Base-by-base conservation (phyloP, 225 moss, liverwort and hornwort genomes). In the Physcomitrellopsis africana region DNA sequence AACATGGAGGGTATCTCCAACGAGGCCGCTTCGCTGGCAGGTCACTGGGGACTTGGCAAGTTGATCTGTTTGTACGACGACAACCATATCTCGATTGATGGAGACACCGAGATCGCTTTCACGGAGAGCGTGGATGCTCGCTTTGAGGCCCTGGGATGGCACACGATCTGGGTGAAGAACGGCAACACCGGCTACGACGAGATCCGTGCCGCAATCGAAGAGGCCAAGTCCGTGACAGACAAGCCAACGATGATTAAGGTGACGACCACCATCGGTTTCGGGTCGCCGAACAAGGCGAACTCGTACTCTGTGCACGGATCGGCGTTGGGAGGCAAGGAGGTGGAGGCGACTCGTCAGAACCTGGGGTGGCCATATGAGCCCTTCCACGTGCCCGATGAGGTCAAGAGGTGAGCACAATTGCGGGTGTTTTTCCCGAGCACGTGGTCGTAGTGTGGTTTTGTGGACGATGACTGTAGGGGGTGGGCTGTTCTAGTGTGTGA, bases 201-300 rank as follows among this genome's bases (percentile, higher is more conserved):
- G 1, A 86, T 91, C 60, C 91, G 91, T 51, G 88, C 80, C 6
- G 91, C 91, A 48, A 91, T 91, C 56, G 84, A 84, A 80, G 91
- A 91, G 78, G 91, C 91, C 8, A 91, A 91, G 84, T 82, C 88
- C 26, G 86, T 91, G 1, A 91, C 86, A 7, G 91, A 91, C 74
- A 91, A 80, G 74, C 91, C 91, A 29, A 88, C 88, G 0, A 84
- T 91, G 83, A 88, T 91, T 54, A 91, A 91, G 86, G 88, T 91
- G 7, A 91, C 91, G 16, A 91, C 91, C 19, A 91, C 84, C 20
- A 91, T 91, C 41, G 91, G 91, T 9, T 91, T 48, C 57, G 91
- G 91, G 8, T 91, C 91, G 18, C 32, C 32, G 7, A 37, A 37
- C 4, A 37, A 37, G 7, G 32, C 32, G 32, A 37, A 37, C 7